phyloP scores from a whole-genome alignment of 2,329 filamentous ascomycete species.

The Fusarium stilboides region DNA sequence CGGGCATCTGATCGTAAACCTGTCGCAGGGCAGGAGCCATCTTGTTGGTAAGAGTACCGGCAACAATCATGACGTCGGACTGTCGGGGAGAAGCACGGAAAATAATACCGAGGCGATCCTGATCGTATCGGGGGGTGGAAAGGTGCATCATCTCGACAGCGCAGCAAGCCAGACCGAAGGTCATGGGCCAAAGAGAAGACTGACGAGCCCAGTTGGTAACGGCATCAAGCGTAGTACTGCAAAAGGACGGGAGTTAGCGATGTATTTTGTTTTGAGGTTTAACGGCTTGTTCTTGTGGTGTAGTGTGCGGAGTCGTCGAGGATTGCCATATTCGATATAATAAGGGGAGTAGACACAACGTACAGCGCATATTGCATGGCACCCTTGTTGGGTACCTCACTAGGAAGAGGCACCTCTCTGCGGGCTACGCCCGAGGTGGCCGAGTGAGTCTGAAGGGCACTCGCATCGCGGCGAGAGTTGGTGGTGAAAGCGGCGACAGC shows the following conservation, averaged over 20 bases:
- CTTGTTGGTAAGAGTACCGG: conserved; percentile 94
- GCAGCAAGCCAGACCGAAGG: conserved; percentile 90
- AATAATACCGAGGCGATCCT: conserved; percentile 90
- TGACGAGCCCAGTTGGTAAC: conserved; percentile 89
- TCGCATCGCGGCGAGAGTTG: conserved; percentile 75
- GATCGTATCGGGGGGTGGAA: conserved; percentile 89
- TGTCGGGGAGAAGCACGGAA: conserved; percentile 91
- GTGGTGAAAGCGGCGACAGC: conserved; percentile 76
- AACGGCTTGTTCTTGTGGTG: not conserved
- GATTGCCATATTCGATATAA: not conserved
- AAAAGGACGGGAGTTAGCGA: conserved; percentile 13
- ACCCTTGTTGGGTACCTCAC: conserved; percentile 85
- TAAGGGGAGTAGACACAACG: conserved; percentile 55
- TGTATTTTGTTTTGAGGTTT: not conserved
- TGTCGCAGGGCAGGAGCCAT: conserved; percentile 93
- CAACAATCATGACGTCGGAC: conserved; percentile 94
- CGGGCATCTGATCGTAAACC: conserved; percentile 96
- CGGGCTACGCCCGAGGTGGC: conserved; percentile 70
- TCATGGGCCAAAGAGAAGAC: conserved; percentile 89
- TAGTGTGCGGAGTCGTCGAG: not conserved
- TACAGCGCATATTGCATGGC: conserved; percentile 90
- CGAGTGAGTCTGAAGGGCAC: conserved; percentile 67
- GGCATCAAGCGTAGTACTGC: conserved; percentile 82
- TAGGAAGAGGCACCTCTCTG: conserved; percentile 82
- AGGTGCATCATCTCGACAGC: conserved; percentile 95